phyloP scores from a whole-genome alignment of 495 filamentous ascomycete genomes.

The Hyaloscypha variabilis region DNA sequence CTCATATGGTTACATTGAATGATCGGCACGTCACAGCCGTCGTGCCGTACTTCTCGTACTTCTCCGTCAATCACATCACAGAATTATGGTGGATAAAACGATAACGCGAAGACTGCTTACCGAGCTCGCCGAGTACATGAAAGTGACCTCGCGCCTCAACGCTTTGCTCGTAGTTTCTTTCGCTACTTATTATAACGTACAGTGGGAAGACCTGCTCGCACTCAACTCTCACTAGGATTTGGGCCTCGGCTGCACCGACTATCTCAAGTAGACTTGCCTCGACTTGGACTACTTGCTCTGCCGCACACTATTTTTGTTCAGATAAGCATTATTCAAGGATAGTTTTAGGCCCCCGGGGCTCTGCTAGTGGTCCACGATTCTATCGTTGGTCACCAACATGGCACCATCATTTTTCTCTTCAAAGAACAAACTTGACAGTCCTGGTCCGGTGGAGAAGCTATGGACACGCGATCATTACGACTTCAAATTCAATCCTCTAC shows the following conservation, averaged over 20 bases:
- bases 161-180: conserved; percentile 3
- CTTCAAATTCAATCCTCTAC: conserved; percentile 6
- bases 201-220: conserved; percentile 1
- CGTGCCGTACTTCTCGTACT: conserved; percentile 1
- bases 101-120: conserved; percentile 4
- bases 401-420: conserved; percentile 11
- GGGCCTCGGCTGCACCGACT: conserved; percentile 2
- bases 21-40: neutral
- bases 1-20: neutral
- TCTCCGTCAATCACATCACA: neutral
- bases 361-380: conserved; percentile 4
- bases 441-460: conserved; percentile 4
- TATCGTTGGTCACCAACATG: conserved; percentile 12
- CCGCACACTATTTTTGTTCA: conserved; percentile 8
- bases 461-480: conserved; percentile 4
- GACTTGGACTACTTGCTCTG: neutral
- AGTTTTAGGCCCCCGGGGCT: neutral
- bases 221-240: conserved; percentile 9
- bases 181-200: conserved; percentile 9
- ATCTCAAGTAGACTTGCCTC: conserved; percentile 10
- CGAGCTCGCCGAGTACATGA: conserved; percentile 9
- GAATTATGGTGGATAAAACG: conserved; percentile 1
- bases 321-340: conserved; percentile 11
- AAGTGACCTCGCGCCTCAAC: conserved; percentile 8
- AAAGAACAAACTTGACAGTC: conserved; percentile 11